These are phyloP conservation scores for Cucumis melo DNA, from an alignment of 306 rosid species.

Conservation along the genomic window DNA sequence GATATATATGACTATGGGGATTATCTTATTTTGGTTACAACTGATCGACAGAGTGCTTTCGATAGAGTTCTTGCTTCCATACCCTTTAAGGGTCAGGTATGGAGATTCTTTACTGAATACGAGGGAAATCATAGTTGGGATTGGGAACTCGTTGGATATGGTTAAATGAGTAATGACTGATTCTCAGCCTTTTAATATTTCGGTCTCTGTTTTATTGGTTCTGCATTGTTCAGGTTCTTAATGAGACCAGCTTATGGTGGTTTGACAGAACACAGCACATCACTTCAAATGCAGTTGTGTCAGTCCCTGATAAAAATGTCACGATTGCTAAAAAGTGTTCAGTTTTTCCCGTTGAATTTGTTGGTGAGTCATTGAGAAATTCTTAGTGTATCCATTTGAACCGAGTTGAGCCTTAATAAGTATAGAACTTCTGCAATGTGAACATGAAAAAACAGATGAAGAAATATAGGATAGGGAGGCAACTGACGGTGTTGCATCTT, in stretches of 20 bases:
- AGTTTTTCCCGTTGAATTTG: slow-evolving; percentile 94
- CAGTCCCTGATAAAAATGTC: slow-evolving; percentile 69
- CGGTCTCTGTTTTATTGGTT: background rate
- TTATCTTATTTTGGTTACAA: slow-evolving; percentile 69
- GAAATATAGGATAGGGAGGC: background rate
- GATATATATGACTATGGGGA: slow-evolving; percentile 82
- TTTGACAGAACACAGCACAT: slow-evolving; percentile 75
- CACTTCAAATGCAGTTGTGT: slow-evolving; percentile 66
- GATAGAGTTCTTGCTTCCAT: slow-evolving; percentile 96
- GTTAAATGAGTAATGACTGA: background rate
- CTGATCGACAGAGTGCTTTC: slow-evolving; percentile 92
- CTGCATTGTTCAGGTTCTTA: slow-evolving; percentile 53
- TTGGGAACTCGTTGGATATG: background rate
- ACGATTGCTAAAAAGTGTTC: slow-evolving; percentile 87
- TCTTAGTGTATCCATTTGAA: background rate
- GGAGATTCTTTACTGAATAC: background rate
- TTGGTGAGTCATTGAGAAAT: slow-evolving; percentile 40
- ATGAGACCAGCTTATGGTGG: slow-evolving; percentile 96
- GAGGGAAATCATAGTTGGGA: background rate
- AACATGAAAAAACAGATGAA: background rate
- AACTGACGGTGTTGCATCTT: background rate
- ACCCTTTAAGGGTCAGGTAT: slow-evolving; percentile 94
- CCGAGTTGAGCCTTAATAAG: background rate
- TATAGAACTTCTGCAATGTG: background rate
- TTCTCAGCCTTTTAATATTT: background rate